These are phyloP conservation scores for Cyberlindnera mycetangii DNA, from an alignment of 805 yeast genomes.

Conservation along the genomic window DNA sequence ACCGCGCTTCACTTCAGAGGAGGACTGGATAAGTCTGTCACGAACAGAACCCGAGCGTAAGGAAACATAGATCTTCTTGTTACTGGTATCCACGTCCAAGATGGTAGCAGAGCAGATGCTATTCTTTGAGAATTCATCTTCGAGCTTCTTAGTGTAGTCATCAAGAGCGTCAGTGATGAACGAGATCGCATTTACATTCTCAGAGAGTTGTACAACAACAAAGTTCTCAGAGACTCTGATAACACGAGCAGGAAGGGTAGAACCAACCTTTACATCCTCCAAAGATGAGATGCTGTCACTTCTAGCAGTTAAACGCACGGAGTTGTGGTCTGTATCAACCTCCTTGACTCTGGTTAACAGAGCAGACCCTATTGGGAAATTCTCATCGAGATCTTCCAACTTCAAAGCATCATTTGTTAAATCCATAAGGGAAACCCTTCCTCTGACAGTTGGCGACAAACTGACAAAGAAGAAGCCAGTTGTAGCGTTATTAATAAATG, in stretches of 20 bases:
- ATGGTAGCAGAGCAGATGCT: constrained; percentile 59
- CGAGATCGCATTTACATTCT: constrained; percentile 57
- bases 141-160: constrained; percentile 55
- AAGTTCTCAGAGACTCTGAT: constrained; percentile 54
- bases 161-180: constrained; percentile 75
- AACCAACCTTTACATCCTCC: constrained; percentile 52
- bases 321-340: constrained; percentile 50
- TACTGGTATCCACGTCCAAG: constrained; percentile 32
- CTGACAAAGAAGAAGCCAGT: constrained; percentile 66
- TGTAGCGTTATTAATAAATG: constrained; percentile 62
- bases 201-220: constrained; percentile 69
- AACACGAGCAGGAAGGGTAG: constrained; percentile 58
- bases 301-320: constrained; percentile 50
- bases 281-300: constrained; percentile 38
- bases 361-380: constrained; percentile 72
- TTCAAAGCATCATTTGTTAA: constrained; percentile 50
- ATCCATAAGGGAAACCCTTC: constrained; percentile 63
- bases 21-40: constrained; percentile 47
- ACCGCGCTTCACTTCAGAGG: constrained; percentile 60
- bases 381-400: constrained; percentile 47
- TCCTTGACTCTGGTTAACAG: constrained; percentile 53
- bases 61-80: constrained; percentile 58
- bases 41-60: constrained; percentile 52
- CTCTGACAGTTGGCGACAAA: constrained; percentile 64
- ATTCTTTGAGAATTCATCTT: constrained; percentile 46